These are phyloP conservation scores for Xylaria bambusicola DNA, from an alignment of 495 filamentous ascomycete genomes.

Conservation along the genomic window DNA sequence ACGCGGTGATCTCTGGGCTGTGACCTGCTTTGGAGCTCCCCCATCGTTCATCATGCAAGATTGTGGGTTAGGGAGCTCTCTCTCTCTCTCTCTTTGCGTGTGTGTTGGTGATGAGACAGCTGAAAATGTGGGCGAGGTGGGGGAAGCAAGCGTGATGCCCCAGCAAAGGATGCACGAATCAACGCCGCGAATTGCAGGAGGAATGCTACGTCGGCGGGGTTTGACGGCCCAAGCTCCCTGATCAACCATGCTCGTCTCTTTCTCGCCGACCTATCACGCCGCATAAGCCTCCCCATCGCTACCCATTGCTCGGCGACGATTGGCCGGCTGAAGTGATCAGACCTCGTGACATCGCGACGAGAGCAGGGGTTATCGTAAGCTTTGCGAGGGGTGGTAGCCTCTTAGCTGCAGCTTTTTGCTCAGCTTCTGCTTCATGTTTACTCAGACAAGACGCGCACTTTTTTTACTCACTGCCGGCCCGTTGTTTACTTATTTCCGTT, in stretches of 20 bases:
- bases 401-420: constrained; percentile 19
- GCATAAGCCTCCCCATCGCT: constrained; percentile 3
- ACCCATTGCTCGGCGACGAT: background rate
- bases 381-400: constrained; percentile 2
- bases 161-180: constrained; percentile 10
- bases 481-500: constrained; percentile 22
- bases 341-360: constrained; percentile 22
- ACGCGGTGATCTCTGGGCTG: background rate
- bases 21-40: background rate
- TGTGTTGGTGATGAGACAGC: constrained; percentile 8
- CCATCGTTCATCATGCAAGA: constrained; percentile 4
- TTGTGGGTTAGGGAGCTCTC: background rate
- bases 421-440: constrained; percentile 19
- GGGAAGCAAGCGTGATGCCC: background rate
- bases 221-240: constrained; percentile 14
- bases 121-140: background rate
- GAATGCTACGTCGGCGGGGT: constrained; percentile 13
- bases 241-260: background rate
- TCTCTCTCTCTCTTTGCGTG: too few species aligned
- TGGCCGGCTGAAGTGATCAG: constrained; percentile 5
- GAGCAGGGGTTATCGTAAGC: constrained; percentile 10
- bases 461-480: background rate
- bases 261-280: background rate
- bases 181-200: background rate
- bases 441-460: constrained; percentile 14